phyloP scores from a whole-genome alignment of 2,329 filamentous ascomycete genomes.

The Clonostachys solani region DNA sequence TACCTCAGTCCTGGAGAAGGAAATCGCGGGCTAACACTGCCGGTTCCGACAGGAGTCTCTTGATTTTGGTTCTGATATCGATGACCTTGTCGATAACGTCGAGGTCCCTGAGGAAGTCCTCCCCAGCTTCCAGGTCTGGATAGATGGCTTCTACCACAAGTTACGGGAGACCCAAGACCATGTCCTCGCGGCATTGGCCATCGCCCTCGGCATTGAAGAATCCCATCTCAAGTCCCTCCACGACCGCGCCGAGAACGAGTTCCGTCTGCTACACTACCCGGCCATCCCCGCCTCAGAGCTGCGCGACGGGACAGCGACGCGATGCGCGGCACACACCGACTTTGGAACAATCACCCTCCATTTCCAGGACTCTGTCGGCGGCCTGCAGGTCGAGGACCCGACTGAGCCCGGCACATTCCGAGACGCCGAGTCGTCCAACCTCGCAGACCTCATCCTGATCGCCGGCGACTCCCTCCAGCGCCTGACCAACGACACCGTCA shows the following conservation, averaged over 20 bases:
- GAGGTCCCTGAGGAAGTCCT: constrained; percentile 28
- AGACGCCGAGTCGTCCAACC: constrained; percentile 13
- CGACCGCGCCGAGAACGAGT: constrained; percentile 7
- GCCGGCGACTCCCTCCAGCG: constrained; percentile 32
- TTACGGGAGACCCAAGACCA: constrained; percentile 17
- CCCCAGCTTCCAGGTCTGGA: constrained; percentile 25
- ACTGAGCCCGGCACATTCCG: constrained; percentile 13
- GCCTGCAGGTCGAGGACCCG: constrained; percentile 20
- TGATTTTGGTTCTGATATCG: constrained; percentile 27
- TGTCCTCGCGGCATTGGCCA: constrained; percentile 19
- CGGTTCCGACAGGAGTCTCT: constrained; percentile 25
- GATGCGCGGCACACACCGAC: constrained; percentile 24
- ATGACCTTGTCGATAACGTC: constrained; percentile 25
- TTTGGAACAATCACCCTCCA: constrained; percentile 23
- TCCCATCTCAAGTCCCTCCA: constrained; percentile 4
- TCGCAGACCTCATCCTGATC: constrained; percentile 27
- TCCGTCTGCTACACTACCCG: constrained; percentile 10
- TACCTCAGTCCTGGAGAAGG: background rate
- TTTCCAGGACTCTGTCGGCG: constrained; percentile 13
- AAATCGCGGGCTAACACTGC: background rate
- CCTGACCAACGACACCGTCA: constrained; percentile 26
- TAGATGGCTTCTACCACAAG: constrained; percentile 20
- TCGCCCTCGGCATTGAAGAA: constrained; percentile 22
- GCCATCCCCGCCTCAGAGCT: constrained; percentile 15
- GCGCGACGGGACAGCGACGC: constrained; percentile 13